These are phyloP conservation scores for Vachellia collinsii DNA, from an alignment of 306 rosid genomes.

Conservation along the genomic window DNA sequence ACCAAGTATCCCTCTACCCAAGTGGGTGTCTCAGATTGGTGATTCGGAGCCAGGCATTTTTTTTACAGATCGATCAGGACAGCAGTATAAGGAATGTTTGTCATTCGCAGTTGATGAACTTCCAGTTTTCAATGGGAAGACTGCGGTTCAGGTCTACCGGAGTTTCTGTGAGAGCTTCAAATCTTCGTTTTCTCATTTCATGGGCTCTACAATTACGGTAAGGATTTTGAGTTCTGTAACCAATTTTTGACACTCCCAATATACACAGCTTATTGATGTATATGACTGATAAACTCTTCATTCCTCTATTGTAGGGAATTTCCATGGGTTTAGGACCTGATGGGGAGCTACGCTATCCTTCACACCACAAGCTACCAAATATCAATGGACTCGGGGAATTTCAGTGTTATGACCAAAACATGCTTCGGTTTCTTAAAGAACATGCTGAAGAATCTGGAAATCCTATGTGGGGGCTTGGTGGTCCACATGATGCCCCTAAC, in stretches of 20 bases:
- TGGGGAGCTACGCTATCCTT: constrained; percentile 87
- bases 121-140: constrained; percentile 65
- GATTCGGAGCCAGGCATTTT: too few species aligned
- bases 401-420: too few species aligned
- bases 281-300: constrained; percentile 23
- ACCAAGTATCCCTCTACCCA: too few species aligned
- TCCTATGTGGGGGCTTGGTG: too few species aligned
- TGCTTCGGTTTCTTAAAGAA: too few species aligned
- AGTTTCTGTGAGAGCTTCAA: constrained; percentile 85
- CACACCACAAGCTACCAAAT: constrained; percentile 50
- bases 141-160: constrained; percentile 72
- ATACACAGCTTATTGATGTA: constrained; percentile 14
- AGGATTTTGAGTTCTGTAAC: too few species aligned
- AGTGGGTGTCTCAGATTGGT: too few species aligned
- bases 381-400: background rate
- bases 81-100: background rate
- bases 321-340: constrained; percentile 91
- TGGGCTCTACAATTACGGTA: background rate
- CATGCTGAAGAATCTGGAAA: too few species aligned
- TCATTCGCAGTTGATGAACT: constrained; percentile 30
- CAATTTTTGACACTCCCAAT: too few species aligned
- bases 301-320: constrained; percentile 60
- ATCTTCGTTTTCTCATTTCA: constrained; percentile 17
- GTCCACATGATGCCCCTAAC: constrained; percentile 77
- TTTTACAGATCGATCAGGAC: too few species aligned